Evolutionary conservation across 257 asterid genomes (phyloP), one percentile per base, ranked within the genome.

Genomic region (Plantago ovata): DNA sequence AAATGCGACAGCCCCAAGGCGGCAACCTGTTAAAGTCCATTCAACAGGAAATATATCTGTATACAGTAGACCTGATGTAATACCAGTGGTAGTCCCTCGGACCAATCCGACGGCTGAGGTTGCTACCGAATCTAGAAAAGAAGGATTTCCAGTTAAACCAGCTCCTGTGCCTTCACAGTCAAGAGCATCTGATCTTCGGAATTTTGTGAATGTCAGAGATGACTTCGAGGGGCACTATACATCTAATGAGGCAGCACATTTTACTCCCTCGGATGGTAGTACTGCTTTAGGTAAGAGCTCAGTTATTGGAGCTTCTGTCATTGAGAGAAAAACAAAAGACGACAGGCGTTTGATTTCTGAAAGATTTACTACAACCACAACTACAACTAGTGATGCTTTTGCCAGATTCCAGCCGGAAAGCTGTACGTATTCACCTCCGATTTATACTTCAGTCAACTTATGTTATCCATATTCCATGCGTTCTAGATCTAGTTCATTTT

Each of bases 41-140:
- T 68, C 88, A 60, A 65, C 77, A 48, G 42, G 79, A 58, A 83
- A 65, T 52, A 40, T 66, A 60, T 65, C 90, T 16, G 52, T 69
- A 45, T 70, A 82, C 81, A 78, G 62, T 65, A 75, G 85, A 69
- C 77, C 95, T 61, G 98, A 89, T 61, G 85, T 73, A 40, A 62
- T 79, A 41, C 99, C 91, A 40, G 89, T 88, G 21, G 38, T 93
- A 73, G 97, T 89, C 64, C 95, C 99, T 40, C 77, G 95, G 77
- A 77, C 81, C 77, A 82, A 77, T 74, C 65, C 74, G 49, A 82
- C 81, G 78, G 59, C 70, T 32, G 97, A 92, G 69, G 89, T 74
- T 67, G 75, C 83, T 67, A 66, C 78, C 48, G 99, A 93, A 78
- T 72, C 77, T 43, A 86, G 82, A 75, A 86, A 82, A 76, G 98